Conservation (phyloP, 495 filamentous ascomycete species). For the Chaetomium cochliodes region DNA sequence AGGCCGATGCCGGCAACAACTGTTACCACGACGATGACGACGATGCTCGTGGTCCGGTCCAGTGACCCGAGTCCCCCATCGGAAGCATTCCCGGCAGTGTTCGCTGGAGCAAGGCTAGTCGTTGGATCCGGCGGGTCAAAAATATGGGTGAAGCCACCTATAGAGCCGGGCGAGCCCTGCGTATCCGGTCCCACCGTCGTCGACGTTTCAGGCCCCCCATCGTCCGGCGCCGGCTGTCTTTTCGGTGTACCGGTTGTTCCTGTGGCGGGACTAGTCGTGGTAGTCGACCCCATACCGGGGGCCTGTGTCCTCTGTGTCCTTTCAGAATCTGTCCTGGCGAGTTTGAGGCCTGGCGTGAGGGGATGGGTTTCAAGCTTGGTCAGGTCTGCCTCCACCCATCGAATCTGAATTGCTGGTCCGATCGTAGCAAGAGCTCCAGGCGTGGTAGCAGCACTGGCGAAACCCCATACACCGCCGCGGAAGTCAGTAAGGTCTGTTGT, state of each 20-base stretch:
- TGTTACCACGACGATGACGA: slow-evolving; percentile 35
- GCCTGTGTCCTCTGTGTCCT: neutral
- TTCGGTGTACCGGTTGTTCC: neutral
- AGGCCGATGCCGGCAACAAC: slow-evolving; percentile 33
- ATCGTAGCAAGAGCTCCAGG: slow-evolving; percentile 34
- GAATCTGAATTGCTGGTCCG: slow-evolving; percentile 43
- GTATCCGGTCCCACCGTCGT: slow-evolving; percentile 13
- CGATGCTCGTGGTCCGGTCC: slow-evolving; percentile 30
- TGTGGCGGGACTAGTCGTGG: neutral
- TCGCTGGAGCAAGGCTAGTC: neutral
- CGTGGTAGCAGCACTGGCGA: slow-evolving; percentile 27
- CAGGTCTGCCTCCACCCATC: slow-evolving; percentile 42
- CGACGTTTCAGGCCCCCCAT: neutral
- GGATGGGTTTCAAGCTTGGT: slow-evolving; percentile 39
- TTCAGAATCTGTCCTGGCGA: slow-evolving; percentile 9
- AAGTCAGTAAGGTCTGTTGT: slow-evolving; percentile 44
- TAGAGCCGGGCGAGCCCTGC: neutral
- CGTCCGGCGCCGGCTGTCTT: neutral
- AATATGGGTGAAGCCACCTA: neutral
- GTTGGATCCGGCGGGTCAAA: slow-evolving; percentile 13
- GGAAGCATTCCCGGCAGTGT: neutral
- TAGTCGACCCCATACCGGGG: slow-evolving; percentile 2
- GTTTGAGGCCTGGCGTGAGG: slow-evolving; percentile 31
- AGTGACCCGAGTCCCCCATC: slow-evolving; percentile 7
- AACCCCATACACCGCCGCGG: slow-evolving; percentile 44